A percentile compares a stretch with the other conserved stretches of the same genome.
Conservation (phyloP, 176 grass and related monocot genomes). For the Areca catechu region DNA sequence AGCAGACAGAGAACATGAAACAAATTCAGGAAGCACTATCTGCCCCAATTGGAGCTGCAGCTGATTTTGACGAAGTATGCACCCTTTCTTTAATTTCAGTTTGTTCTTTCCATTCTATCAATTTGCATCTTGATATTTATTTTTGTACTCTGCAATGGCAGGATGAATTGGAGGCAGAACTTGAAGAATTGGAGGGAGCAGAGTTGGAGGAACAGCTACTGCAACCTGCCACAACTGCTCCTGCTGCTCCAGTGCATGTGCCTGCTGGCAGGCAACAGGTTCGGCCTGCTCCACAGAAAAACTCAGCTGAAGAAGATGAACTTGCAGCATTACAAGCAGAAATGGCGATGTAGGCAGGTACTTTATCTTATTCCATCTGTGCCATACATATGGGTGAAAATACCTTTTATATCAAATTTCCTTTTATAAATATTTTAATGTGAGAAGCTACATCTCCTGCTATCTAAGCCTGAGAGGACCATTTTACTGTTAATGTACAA, state of each 20-base stretch:
- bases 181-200: constrained; percentile 74
- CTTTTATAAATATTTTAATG: no score
- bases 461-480: no score
- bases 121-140: no score
- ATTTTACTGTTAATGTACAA: no score
- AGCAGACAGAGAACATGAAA: constrained; percentile 91
- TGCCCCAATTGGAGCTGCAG: constrained; percentile 64
- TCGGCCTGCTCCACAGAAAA: constrained; percentile 45
- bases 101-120: no score
- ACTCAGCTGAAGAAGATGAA: constrained; percentile 71
- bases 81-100: constrained; percentile 1
- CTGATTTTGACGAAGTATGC: constrained; percentile 88
- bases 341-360: constrained; percentile 87
- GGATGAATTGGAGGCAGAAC: constrained; percentile 96
- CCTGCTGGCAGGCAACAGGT: constrained; percentile 9
- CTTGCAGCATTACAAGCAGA: constrained; percentile 86
- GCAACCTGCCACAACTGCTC: constrained; percentile 48
- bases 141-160: constrained; percentile 9
- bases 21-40: constrained; percentile 86
- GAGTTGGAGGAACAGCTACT: constrained; percentile 71
- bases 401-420: no score
- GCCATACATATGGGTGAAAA: no score
- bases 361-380: not conserved
- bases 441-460: no score
- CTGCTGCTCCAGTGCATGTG: constrained; percentile 37